phyloP scores from a whole-genome alignment of 2,329 filamentous ascomycete genomes.

The Tolypocladium guangdongense region DNA sequence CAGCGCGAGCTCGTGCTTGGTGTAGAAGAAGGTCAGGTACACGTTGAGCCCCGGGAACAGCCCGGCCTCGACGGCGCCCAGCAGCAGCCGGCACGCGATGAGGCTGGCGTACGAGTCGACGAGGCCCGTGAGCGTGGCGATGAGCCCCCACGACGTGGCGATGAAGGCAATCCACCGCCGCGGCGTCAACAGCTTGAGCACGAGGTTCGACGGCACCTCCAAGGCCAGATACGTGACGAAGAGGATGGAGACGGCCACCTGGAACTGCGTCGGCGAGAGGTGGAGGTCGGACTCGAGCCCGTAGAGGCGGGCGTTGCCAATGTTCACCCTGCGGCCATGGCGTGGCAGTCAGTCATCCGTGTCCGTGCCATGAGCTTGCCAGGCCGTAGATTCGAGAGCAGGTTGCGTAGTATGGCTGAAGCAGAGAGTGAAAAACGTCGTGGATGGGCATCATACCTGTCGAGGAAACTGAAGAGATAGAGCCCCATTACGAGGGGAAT shows the following conservation, averaged over 20 bases:
- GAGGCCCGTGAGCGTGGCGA: conserved; percentile 60
- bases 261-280: conserved; percentile 53
- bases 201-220: conserved; percentile 54
- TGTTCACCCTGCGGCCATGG: conserved; percentile 45
- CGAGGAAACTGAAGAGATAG: conserved; percentile 68
- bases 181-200: conserved; percentile 52
- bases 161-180: conserved; percentile 56
- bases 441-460: conserved; percentile 31
- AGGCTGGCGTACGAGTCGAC: conserved; percentile 54
- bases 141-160: conserved; percentile 51
- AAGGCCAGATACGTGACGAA: conserved; percentile 55
- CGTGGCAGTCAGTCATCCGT: background rate
- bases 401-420: background rate
- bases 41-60: conserved; percentile 58
- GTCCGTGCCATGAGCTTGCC: conserved; percentile 9
- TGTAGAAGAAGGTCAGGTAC: conserved; percentile 69
- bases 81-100: conserved; percentile 56
- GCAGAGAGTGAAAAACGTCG: background rate
- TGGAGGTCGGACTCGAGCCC: conserved; percentile 51
- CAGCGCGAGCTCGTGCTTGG: conserved; percentile 58
- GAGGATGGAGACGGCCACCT: conserved; percentile 54
- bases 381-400: conserved; percentile 13
- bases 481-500: conserved; percentile 57
- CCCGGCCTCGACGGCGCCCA: conserved; percentile 59
- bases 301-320: conserved; percentile 60